Evolutionary conservation across 352 stramenopile species (phyloP), one percentile per base, ranked within the genome.

Genomic region (Pythium dissimile): DNA sequence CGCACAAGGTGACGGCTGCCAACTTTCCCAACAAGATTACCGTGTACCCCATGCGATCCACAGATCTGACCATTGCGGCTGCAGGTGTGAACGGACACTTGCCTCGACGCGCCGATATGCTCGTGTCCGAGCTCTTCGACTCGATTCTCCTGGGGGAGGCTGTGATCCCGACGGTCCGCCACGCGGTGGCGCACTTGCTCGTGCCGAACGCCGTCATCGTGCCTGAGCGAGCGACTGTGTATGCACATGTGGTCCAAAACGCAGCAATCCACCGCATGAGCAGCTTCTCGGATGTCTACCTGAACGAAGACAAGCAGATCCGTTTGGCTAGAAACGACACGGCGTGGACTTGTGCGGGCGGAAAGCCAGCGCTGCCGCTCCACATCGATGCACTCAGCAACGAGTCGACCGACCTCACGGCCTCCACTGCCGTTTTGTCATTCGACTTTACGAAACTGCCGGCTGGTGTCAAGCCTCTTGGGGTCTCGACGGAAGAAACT

Each of bases 111-210:
- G 86, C 87, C 3, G 90, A 97, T 49, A 82, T 98, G 68, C 72
- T 97, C n/a, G 89, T 98, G 35, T 96, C 89, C 9, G 92, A 98
- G 73, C 80, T 97, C 21, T 92, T 97, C 45, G 92, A 98, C 73
- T 96, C 87, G 60, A 76, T 91, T 2, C 59, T 98, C 42, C 78
- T 98, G 23, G 86, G 88, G 28, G 92, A 98, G 68, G 82, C 83
- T 4, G 85, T 97, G 41, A 66, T 97, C 12, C 82, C 86, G 23
- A 90, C 90, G 15, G 70, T 97, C 35, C 65, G 77, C 30, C 83
- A 97, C 57, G 89, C 89, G 15, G 71, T 77, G 56, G 47, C 75
- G 32, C 73, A 89, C 38, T 56, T 96, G 50, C 60, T 93, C 11
- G 68, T 67, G 21, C 60, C 69, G 0, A 69, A 86, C 16, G 73